Evolutionary conservation across 2,329 filamentous ascomycete genomes (phyloP).

Genomic region (Metarhizium album): DNA sequence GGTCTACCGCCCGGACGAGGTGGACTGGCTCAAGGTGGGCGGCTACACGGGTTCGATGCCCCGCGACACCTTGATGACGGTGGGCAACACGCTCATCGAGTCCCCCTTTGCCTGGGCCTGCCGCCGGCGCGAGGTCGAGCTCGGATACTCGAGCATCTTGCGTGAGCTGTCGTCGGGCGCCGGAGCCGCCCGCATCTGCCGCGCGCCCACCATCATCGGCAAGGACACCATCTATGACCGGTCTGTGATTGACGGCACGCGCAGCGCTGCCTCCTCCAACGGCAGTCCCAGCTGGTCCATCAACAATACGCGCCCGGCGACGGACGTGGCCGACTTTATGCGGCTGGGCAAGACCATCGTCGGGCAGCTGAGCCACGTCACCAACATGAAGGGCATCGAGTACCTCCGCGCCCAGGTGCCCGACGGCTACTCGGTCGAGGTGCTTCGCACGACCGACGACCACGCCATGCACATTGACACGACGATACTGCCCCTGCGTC

Average conservation of each 20-base stretch:
- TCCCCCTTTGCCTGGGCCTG: slow-evolving; percentile 20
- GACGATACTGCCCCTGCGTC: slow-evolving; percentile 18
- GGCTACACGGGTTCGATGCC: slow-evolving; percentile 24
- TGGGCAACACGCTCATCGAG: slow-evolving; percentile 21
- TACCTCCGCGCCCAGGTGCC: slow-evolving; percentile 16
- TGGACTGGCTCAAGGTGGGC: slow-evolving; percentile 15
- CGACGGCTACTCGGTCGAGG: slow-evolving; percentile 18
- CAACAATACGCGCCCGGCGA: slow-evolving; percentile 22
- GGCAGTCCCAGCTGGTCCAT: slow-evolving; percentile 15
- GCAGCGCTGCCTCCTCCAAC: neutral
- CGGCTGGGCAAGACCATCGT: slow-evolving; percentile 20
- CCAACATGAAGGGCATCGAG: slow-evolving; percentile 20
- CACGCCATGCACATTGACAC: slow-evolving; percentile 23
- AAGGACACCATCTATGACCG: slow-evolving; percentile 14
- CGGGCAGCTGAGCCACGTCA: slow-evolving; percentile 22
- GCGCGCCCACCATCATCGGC: slow-evolving; percentile 8
- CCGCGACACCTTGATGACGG: slow-evolving; percentile 20
- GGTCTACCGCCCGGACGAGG: slow-evolving; percentile 14
- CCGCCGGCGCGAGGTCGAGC: slow-evolving; percentile 14
- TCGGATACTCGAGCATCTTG: slow-evolving; percentile 9
- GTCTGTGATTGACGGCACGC: neutral
- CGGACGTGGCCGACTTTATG: slow-evolving; percentile 25
- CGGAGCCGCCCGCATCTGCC: slow-evolving; percentile 6
- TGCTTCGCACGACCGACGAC: slow-evolving; percentile 15
- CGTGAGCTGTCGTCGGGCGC: slow-evolving; percentile 1